Percentiles rank a stretch among this genome's conserved stretches.
These are phyloP conservation scores for Rhodomyrtus psidioides DNA, from an alignment of 441 rosid genomes.

Conservation along the genomic window DNA sequence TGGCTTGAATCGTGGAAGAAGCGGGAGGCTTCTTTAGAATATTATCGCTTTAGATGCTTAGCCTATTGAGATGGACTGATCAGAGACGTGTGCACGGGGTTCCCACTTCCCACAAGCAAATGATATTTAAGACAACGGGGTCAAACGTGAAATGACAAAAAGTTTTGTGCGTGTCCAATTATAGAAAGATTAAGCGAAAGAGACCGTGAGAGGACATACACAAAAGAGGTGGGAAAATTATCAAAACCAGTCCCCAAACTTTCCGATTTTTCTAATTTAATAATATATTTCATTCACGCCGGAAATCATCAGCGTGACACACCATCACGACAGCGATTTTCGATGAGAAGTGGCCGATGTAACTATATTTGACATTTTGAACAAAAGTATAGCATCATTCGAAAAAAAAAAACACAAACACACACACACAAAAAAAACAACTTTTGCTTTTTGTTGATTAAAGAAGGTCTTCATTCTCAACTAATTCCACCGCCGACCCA, in stretches of 20 bases:
- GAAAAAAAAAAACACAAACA: no score
- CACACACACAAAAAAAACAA: no score
- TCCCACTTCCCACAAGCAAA: neutral
- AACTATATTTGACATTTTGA: no score
- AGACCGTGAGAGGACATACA: neutral
- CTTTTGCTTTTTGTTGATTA: neutral
- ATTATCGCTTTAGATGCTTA: neutral
- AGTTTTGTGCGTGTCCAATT: neutral
- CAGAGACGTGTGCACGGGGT: neutral
- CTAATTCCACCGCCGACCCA: neutral
- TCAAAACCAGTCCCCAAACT: rapidly evolving
- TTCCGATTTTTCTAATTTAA: neutral
- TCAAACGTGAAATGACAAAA: neutral
- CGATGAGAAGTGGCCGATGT: no score
- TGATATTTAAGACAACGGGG: neutral
- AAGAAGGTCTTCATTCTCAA: neutral
- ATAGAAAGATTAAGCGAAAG: neutral
- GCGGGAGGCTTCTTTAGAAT: neutral
- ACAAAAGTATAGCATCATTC: no score
- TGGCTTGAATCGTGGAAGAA: neutral
- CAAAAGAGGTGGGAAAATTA: rapidly evolving
- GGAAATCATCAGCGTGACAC: neutral
- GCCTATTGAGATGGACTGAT: neutral
- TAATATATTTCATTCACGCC: rapidly evolving
- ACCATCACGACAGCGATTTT: neutral